Evolutionary conservation across 2,329 filamentous ascomycete species (phyloP), one percentile per base, ranked within the genome.

Genomic region (Colletotrichum sp.): DNA sequence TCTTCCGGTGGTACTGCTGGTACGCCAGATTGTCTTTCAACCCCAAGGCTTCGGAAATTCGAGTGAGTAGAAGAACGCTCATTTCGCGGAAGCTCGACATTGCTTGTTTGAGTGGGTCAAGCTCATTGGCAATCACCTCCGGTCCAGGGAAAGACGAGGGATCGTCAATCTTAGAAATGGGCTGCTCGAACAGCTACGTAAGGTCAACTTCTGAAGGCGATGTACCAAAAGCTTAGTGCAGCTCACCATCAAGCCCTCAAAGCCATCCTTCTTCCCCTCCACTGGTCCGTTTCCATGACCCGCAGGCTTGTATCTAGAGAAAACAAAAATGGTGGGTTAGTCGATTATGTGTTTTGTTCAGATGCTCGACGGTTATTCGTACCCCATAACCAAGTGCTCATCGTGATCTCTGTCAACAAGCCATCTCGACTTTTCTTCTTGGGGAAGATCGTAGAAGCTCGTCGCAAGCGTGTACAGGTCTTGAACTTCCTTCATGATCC

Each of bases 401-500:
- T 71, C 69, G 22, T 71, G 69, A 52, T 71, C 69, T 57, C 69
- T 65, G 16, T 71, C 69, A 2, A 71, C 69, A 13, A 71, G 60
- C 69, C 69, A 71, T 12, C 6, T 28, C 28, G 48, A 57, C 15
- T 71, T 71, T 25, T 55, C 36, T 11, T 66, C 44, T 13, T 66
- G 60, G 3, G 69, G 48, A n/a, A 66, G 32, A 12, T 71, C 44
- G 28, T 71, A 71, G n/a, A 71, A 71, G 30, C 59, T 71, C 4
- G 28, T 36, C 4, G 69, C 69, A 25, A 71, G 22, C 6, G 44
- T 30, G 36, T 71, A 71, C 69, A 71, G 66, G 12, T 32, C 6
- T 57, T 71, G 60, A 4, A 71, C 69, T 12, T 66, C 61, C 25
- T 28, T 22, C 60, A 71, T 66, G 9, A 71, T 34, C 34, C 30